Conservation (phyloP, 495 filamentous ascomycete genomes). For the Podospora comata region DNA sequence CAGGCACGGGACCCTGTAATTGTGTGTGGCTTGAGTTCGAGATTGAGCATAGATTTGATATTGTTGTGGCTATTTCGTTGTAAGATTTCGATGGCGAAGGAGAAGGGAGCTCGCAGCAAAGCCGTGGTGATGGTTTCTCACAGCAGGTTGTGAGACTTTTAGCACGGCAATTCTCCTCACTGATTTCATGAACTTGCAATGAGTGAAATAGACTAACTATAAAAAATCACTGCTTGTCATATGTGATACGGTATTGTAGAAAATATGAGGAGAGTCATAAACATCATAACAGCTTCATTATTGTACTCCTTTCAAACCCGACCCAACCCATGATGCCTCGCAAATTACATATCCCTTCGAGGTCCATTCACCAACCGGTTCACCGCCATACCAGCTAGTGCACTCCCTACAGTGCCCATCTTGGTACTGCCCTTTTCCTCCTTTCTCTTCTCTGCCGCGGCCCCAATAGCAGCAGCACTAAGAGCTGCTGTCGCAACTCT, state of each 20-base stretch:
- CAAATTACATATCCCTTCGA: constrained; percentile 17
- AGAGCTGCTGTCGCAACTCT: constrained; percentile 46
- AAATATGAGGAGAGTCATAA: neutral
- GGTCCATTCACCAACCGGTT: constrained; percentile 34
- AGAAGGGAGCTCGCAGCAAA: too few relatives aligned
- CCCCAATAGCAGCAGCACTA: constrained; percentile 41
- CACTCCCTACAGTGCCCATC: constrained; percentile 21
- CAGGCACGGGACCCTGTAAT: neutral
- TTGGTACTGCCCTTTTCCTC: constrained; percentile 12
- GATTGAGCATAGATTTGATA: neutral
- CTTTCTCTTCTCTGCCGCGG: constrained; percentile 26
- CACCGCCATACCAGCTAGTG: constrained; percentile 29
- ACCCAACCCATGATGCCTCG: neutral
- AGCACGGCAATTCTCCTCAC: too few relatives aligned
- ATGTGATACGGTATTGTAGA: neutral
- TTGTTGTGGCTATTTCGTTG: neutral
- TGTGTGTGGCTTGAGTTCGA: neutral
- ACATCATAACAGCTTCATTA: neutral
- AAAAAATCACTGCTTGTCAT: neutral
- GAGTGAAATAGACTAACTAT: too few relatives aligned
- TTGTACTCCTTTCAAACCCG: neutral
- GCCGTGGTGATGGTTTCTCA: too few relatives aligned
- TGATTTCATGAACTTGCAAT: too few relatives aligned
- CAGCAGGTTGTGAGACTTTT: too few relatives aligned
- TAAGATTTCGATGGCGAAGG: neutral